Evolutionary conservation across 257 asterid species (phyloP).

Genomic region (Solanum verrucosum): DNA sequence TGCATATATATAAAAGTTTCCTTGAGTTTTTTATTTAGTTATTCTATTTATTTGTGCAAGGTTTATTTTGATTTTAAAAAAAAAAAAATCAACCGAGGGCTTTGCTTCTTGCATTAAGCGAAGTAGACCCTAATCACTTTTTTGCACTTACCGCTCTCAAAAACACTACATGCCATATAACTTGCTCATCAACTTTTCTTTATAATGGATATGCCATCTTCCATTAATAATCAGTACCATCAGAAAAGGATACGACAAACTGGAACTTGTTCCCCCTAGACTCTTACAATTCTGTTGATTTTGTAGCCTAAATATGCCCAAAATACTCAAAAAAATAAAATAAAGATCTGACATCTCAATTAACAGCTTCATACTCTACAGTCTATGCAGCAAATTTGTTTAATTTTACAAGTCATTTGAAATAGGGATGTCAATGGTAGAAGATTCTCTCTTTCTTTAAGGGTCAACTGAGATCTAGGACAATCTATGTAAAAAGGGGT

Average conservation of each 20-base stretch:
- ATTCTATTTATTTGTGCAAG: background rate
- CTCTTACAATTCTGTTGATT: background rate
- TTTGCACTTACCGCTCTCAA: background rate
- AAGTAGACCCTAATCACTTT: background rate
- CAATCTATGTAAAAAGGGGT: background rate
- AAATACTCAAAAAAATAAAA: background rate
- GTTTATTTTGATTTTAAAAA: background rate
- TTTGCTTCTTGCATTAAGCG: background rate
- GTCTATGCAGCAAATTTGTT: background rate
- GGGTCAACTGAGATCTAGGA: background rate
- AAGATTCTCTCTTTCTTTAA: background rate
- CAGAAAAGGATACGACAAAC: background rate
- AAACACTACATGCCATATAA: background rate
- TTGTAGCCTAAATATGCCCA: background rate
- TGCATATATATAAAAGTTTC: background rate
- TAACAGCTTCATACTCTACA: background rate
- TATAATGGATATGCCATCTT: background rate
- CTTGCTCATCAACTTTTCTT: background rate
- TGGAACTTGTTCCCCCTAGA: background rate
- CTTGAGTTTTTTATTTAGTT: background rate
- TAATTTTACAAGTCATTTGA: background rate
- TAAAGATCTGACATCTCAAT: background rate
- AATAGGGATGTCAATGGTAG: background rate
- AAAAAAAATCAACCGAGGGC: background rate
- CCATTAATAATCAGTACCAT: background rate